Evolutionary conservation across 176 grass and related monocot genomes (phyloP).

Genomic region (Carex myosuroides): DNA sequence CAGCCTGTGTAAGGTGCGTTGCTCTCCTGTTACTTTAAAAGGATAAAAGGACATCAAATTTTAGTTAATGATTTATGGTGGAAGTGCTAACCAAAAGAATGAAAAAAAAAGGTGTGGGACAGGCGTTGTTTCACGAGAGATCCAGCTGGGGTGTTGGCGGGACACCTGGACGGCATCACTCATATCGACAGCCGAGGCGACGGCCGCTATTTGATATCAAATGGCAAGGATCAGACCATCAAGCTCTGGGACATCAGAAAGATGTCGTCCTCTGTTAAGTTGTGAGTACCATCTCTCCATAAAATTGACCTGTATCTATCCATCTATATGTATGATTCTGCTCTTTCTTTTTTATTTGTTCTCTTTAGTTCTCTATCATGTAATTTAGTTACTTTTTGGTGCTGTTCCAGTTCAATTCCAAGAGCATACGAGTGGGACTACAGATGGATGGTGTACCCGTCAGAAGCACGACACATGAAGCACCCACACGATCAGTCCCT

Average conservation of each 20-base stretch:
- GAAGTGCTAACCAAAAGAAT: not conserved
- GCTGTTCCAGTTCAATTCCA: constrained; percentile 29
- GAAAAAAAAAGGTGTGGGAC: constrained; percentile 70
- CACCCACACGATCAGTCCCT: constrained; percentile 71
- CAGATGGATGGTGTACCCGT: constrained; percentile 68
- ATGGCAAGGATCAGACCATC: constrained; percentile 91
- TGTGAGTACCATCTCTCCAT: constrained; percentile 20
- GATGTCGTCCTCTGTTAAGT: constrained; percentile 51
- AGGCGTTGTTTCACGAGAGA: constrained; percentile 48
- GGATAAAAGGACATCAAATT: not conserved
- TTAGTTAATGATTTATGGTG: not conserved
- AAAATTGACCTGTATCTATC: not conserved
- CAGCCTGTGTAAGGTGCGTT: constrained; percentile 71
- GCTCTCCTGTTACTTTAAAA: not conserved
- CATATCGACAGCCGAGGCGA: constrained; percentile 89
- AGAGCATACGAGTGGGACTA: constrained; percentile 65
- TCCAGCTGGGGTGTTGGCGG: constrained; percentile 62
- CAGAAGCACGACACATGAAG: constrained; percentile 32
- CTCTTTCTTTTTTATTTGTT: not conserved
- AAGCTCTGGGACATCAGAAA: constrained; percentile 98
- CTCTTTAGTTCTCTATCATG: not conserved
- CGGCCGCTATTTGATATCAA: constrained; percentile 86
- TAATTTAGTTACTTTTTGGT: not conserved
- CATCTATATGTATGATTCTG: constrained; percentile 3
- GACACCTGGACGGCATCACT: constrained; percentile 88